Evolutionary conservation across 768 basidiomycete species (phyloP), one percentile per base, ranked within the genome.

Genomic region (Cystofilobasidium macerans): DNA sequence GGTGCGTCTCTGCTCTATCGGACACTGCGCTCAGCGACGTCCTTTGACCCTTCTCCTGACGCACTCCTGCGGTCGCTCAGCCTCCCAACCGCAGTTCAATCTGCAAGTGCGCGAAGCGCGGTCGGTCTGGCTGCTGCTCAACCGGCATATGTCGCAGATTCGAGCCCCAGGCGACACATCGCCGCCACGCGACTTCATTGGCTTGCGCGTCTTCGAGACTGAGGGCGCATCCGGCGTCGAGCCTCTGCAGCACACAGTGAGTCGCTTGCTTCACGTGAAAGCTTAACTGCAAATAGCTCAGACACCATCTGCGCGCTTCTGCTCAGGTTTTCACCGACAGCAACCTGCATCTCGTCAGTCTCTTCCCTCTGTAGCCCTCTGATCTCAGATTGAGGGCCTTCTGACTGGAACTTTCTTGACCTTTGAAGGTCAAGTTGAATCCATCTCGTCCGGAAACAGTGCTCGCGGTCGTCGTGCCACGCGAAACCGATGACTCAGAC

Each of bases 91-190:
- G 11, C 79, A 61, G 38, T 70, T 74, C 26, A 11, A 30, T 11
- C 51, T 70, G 77, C 77, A 22, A 73, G 24, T 53, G 18, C 42
- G n/a, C 32, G 43, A 60, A 1, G 32, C 42, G 1, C 32, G 78
- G 33, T 85, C 88, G 51, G 79, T 95, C 8, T 94, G 87, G 88
- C 71, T 93, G 11, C 80, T 92, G 1, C 80, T 97, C 1, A 86
- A 85, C 0, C 82, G 89, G 33, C 93, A 98, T 73, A 73, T 86
- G 11, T 73, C 75, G 0, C 79, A 85, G 69, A 86, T 83, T n/a
- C 80, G 77, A 54, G 38, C 57, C n/a, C 14, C 45, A 13, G 36
- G 48, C 1, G 42, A 13, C 20, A 12, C 56, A 5, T 18, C n/a
- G 9, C 36, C 13, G 14, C 6, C n/a, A 24, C 33, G 53, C 18